Base-by-base conservation (phyloP, 1,284 basidiomycete species). In the Xerocomus cyaneibrunnescens region DNA sequence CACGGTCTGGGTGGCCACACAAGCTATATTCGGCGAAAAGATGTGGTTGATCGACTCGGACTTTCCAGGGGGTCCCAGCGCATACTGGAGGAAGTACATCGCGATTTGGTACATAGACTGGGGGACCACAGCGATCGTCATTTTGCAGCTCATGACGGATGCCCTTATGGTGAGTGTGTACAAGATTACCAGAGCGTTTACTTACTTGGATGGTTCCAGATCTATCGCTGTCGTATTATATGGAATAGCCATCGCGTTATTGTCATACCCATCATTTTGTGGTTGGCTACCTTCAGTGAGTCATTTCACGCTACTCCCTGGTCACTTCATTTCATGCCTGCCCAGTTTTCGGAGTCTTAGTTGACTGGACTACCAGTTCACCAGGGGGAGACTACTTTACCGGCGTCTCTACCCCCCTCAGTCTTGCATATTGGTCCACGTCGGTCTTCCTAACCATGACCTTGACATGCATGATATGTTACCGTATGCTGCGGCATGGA, bases 121-220 rank as follows among this genome's bases (percentile, higher is more conserved):
- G 40, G 12, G 16, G n/a, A 25, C 28, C 1, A 12, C 16, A 5
- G 8, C 48, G 7, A 10, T 48, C 19, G 19, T 51, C 10, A 2
- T 50, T n/a, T 42, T 60, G 22, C 58, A 57, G 34, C 48, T 55
- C 30, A 57, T 60, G 55, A 51, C 59, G 0, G 55, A 61, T 35
- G 59, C 27, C 5, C 37, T 61, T 10, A 54, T 58, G 56, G 59
- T 61, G 32, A 48, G 56, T 4, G 3, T 28, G 1, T 5, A 21
- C 19, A 5, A 28, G 22, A 16, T 19, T 17, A 22, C 22, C 4
- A 22, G 23, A 21, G 17, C 6, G 23, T 28, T 14, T 22, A 17
- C 40, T 48, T 14, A 48, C 13, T 34, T 19, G 22, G 7, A 17
- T n/a, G 22, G 16, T 22, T 28, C 19, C 30, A 51, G 49, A 40